phyloP scores from a whole-genome alignment of 1,284 basidiomycete species.

The Trametes versicolor region DNA sequence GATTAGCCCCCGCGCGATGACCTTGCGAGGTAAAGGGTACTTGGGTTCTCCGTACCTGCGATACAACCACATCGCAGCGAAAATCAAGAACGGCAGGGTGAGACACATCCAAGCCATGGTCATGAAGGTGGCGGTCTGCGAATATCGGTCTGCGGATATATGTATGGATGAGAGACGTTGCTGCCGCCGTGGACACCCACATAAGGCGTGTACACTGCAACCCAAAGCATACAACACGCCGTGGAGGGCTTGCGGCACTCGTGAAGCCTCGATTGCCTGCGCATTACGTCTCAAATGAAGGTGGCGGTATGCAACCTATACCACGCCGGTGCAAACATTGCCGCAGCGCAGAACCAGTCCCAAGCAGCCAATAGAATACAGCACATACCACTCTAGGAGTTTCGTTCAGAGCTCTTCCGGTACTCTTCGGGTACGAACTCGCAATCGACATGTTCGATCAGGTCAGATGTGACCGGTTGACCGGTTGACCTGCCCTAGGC shows the following conservation, averaged over 20 bases:
- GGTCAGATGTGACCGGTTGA: constrained; percentile 54
- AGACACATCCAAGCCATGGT: constrained; percentile 14
- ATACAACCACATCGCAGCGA: constrained; percentile 14
- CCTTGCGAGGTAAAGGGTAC: constrained; percentile 68
- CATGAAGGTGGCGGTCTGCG: neutral
- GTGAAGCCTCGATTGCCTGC: neutral
- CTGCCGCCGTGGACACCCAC: neutral
- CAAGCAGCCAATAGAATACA: neutral
- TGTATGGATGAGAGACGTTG: neutral
- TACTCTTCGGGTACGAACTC: constrained; percentile 82
- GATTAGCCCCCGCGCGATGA: constrained; percentile 67
- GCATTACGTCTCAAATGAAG: neutral
- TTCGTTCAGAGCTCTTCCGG: constrained; percentile 79
- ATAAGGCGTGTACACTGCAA: neutral
- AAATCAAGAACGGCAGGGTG: constrained; percentile 5
- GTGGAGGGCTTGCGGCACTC: neutral
- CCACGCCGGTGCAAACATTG: no score
- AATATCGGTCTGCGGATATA: no score
- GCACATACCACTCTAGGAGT: constrained; percentile 54
- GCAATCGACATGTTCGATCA: constrained; percentile 76
- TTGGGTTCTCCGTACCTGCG: constrained; percentile 75
- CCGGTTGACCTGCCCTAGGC: no score
- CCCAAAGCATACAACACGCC: neutral
- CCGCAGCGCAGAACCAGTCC: constrained; percentile 7
- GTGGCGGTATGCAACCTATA: neutral